Conservation (phyloP, 202 grass and related monocot genomes). For the Bolboschoenoplectus hybrid region DNA sequence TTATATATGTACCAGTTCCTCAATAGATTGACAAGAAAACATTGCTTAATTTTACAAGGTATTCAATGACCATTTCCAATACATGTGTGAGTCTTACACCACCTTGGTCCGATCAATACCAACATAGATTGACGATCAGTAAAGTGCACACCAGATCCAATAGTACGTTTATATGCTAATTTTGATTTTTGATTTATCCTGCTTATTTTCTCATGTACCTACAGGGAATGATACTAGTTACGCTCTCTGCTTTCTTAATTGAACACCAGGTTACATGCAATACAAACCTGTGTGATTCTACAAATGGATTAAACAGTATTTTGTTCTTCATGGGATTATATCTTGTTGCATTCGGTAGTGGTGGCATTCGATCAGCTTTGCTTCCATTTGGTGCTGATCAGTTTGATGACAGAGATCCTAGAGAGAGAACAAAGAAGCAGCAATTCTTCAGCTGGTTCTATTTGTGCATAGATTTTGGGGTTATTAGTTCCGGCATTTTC, state of each 20-base stretch:
- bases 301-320: conserved; percentile 45
- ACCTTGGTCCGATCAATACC: neutral
- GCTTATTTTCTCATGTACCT: neutral
- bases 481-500: conserved; percentile 55
- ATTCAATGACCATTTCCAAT: neutral
- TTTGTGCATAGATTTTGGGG: conserved; percentile 63
- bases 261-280: conserved; percentile 45
- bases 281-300: conserved; percentile 26
- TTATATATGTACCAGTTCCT: neutral
- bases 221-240: conserved; percentile 52
- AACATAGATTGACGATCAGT: neutral
- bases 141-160: neutral
- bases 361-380: conserved; percentile 58
- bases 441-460: conserved; percentile 92
- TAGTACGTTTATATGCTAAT: neutral
- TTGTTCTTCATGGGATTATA: conserved; percentile 77
- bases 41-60: neutral
- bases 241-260: conserved; percentile 48
- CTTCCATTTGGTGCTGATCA: conserved; percentile 86
- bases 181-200: conserved; percentile 25
- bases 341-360: conserved; percentile 69
- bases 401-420: conserved; percentile 54
- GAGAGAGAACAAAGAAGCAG: conserved; percentile 58
- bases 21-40: neutral
- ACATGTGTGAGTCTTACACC: neutral